Percentiles rank a stretch among this genome's conserved stretches.
Conservation (phyloP, 2,329 filamentous ascomycete genomes). For the Phyllosticta capitalensis region DNA sequence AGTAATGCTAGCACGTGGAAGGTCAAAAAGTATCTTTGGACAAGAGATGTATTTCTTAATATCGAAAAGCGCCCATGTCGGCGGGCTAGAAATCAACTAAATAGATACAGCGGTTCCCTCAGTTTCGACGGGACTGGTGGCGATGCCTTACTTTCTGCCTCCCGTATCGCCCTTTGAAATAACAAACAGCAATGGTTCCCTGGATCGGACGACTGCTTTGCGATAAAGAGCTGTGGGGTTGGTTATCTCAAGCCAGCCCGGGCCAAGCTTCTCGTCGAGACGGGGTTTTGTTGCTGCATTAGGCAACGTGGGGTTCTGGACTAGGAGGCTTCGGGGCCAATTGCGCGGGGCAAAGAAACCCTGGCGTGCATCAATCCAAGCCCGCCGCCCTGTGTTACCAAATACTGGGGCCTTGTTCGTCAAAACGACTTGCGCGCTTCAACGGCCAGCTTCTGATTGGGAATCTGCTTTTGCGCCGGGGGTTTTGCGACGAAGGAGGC, state of each 20-base stretch:
- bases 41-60: neutral
- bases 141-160: neutral
- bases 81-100: neutral
- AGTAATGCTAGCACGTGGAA: neutral
- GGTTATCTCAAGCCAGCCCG: conserved; percentile 1
- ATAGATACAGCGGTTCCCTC: neutral
- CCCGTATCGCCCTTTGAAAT: neutral
- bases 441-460: neutral
- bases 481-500: conserved; percentile 55
- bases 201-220: neutral
- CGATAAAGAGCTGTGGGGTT: conserved; percentile 11
- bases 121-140: neutral
- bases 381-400: neutral
- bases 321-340: neutral
- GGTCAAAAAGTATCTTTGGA: neutral
- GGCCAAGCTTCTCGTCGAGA: conserved; percentile 1
- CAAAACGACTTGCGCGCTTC: neutral
- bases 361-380: neutral
- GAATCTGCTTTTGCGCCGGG: neutral
- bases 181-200: conserved; percentile 9
- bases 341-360: neutral
- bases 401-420: neutral
- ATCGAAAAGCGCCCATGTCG: neutral
- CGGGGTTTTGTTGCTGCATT: conserved; percentile 8
- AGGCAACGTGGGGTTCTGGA: conserved; percentile 1